These are phyloP conservation scores for Backusella tuberculispora DNA, from an alignment of 192 early-diverging fungal species.

Conservation along the genomic window DNA sequence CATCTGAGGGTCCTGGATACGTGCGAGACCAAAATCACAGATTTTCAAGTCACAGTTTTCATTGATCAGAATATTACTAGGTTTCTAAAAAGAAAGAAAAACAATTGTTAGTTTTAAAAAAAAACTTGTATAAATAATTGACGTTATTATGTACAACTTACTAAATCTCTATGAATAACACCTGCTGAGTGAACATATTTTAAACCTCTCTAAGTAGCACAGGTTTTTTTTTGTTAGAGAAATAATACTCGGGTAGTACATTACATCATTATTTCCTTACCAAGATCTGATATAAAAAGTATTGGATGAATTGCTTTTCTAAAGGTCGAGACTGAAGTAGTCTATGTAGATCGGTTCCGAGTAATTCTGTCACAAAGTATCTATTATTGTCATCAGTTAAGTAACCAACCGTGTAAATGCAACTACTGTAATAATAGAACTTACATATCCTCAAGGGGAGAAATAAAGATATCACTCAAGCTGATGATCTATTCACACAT, in stretches of 20 bases:
- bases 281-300: constrained; percentile 96
- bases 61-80: constrained; percentile 95
- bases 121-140: no score
- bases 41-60: constrained; percentile 99
- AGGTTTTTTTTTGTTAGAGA: constrained; percentile 12
- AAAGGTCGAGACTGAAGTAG: constrained; percentile 88
- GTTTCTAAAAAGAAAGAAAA: constrained; percentile 57
- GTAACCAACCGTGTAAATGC: background rate
- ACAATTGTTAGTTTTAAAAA: background rate
- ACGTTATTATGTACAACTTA: constrained; percentile 32
- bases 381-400: constrained; percentile 28
- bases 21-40: constrained; percentile 95
- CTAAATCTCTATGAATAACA: constrained; percentile 92
- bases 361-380: constrained; percentile 95
- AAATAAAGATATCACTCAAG: constrained; percentile 91
- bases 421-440: constrained; percentile 22
- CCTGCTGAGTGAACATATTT: constrained; percentile 96
- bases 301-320: constrained; percentile 95
- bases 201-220: constrained; percentile 63
- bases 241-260: constrained; percentile 11
- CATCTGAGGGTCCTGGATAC: constrained; percentile 94
- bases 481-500: constrained; percentile 72
- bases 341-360: constrained; percentile 96
- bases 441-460: constrained; percentile 88
- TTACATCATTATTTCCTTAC: constrained; percentile 44